Conservation (phyloP, 805 yeast genomes). For the Brettanomyces naardenensis region DNA sequence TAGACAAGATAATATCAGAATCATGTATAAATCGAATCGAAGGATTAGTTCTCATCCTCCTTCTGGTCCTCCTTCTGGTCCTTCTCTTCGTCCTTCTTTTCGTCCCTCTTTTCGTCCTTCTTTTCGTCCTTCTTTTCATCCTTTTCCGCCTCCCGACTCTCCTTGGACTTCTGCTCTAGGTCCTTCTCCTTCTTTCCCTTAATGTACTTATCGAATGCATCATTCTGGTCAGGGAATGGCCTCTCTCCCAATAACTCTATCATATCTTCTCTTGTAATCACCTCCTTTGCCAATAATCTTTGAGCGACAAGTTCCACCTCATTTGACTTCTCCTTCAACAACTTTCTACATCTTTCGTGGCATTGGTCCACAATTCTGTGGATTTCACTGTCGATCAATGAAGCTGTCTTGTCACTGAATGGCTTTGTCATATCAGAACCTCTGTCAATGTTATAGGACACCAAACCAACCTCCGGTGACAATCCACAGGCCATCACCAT, state of each 20-base stretch:
- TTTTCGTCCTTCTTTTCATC: background rate
- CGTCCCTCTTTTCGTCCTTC: conserved; percentile 3
- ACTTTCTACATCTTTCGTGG: conserved; percentile 47
- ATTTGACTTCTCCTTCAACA: conserved; percentile 48
- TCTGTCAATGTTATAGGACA: conserved; percentile 43
- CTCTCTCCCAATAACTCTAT: conserved; percentile 67
- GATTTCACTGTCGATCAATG: conserved; percentile 60
- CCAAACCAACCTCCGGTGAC: conserved; percentile 70
- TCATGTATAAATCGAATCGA: background rate
- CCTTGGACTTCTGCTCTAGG: conserved; percentile 4
- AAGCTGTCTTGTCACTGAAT: conserved; percentile 67
- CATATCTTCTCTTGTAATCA: conserved; percentile 78
- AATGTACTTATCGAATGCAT: conserved; percentile 84
- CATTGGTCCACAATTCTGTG: conserved; percentile 60
- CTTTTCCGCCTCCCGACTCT: background rate
- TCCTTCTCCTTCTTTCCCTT: conserved; percentile 23
- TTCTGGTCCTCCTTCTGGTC: background rate
- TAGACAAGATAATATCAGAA: conserved; percentile 1
- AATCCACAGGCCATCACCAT: conserved; percentile 88
- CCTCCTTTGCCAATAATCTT: conserved; percentile 63
- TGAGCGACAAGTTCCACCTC: conserved; percentile 69
- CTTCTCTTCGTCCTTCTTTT: conserved; percentile 2
- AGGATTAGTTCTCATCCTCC: background rate
- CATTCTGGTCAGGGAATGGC: conserved; percentile 72
- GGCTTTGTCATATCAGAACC: conserved; percentile 49